A percentile compares a stretch with the other conserved stretches of the same genome.
These are phyloP conservation scores for Vigna trinervia DNA, from an alignment of 306 rosid species.

Conservation along the genomic window DNA sequence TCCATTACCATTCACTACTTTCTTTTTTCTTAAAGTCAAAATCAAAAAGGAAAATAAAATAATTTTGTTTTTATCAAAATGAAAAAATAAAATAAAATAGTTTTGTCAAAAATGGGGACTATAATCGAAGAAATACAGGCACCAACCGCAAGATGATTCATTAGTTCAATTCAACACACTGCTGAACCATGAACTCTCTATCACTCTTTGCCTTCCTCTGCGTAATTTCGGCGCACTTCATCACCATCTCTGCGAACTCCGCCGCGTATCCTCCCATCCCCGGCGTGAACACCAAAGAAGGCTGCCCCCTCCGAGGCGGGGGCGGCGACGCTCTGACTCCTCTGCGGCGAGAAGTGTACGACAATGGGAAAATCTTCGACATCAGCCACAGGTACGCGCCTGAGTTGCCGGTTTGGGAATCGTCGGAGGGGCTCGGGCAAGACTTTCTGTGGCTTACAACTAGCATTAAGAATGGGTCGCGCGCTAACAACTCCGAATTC, in stretches of 20 bases:
- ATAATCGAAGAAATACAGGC: no score
- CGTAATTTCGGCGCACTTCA: slow-evolving; percentile 43
- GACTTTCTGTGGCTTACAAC: slow-evolving; percentile 68
- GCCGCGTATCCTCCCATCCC: slow-evolving; percentile 67
- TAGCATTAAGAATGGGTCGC: slow-evolving; percentile 88
- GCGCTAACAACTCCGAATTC: slow-evolving; percentile 62
- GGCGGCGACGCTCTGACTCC: slow-evolving; percentile 52
- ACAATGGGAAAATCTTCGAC: slow-evolving; percentile 66
- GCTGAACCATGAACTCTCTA: neutral
- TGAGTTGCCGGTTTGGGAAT: slow-evolving; percentile 65
- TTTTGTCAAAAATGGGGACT: no score
- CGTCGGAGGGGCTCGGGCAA: slow-evolving; percentile 67
- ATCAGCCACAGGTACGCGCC: slow-evolving; percentile 65
- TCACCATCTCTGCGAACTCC: slow-evolving; percentile 31
- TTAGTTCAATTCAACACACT: no score
- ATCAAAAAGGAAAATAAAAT: no score
- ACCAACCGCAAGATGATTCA: no score
- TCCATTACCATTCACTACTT: no score
- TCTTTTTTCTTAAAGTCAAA: no score
- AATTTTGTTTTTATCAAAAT: no score
- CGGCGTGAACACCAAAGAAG: slow-evolving; percentile 49
- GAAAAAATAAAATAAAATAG: no score
- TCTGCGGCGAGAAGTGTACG: slow-evolving; percentile 83
- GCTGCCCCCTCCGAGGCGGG: slow-evolving; percentile 34
- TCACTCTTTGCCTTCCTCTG: slow-evolving; percentile 36